Evolutionary conservation across 192 early-diverging fungal species (phyloP), one percentile per base, ranked within the genome.

Genomic region (Thamnidium elegans): DNA sequence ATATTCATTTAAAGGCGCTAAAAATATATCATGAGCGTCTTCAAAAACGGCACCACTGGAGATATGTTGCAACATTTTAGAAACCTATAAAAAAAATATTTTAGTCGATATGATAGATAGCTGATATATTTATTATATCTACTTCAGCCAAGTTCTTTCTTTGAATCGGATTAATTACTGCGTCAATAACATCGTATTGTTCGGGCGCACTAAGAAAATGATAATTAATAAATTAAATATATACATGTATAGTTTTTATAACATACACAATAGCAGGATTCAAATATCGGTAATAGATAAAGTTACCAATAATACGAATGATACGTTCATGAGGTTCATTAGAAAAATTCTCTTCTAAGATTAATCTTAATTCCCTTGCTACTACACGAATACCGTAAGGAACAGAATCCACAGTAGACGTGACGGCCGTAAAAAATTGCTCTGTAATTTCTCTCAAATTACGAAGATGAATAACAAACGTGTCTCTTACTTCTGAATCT

Each of bases 271-370:
- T 99, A 6, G 92, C 98, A n/a, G 98, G 98, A 79, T 95, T 99
- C 72, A 99, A 89, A 77, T 98, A 99, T 42, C 95, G 90, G 77
- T 99, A 99, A 81, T 97, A 99, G 26, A 99, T 87, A 64, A 99
- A 77, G 65, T 99, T 93, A 3, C 94, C 94, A 34, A 99, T 87
- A 34, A 95, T 82, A 69, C 90, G 92, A 58, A 87, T 88, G 48
- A 98, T 89, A 66, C 88, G 89, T 32, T 86, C 83, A 58, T 93
- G 87, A 4, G 86, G 76, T 69, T 93, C 88, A 5, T 88, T 78
- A 2, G 89, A 87, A 84, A 98, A 99, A 58, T 94, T 92, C 23
- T 74, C 78, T 26, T 83, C 78, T 60, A 99, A 79, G 7, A 85
- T 82, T 7, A 86, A 79, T 58, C 88, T 84, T 50, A 99, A 78